phyloP scores from a whole-genome alignment of 2,329 filamentous ascomycete genomes.

The Teratosphaeria epicoccoides region DNA sequence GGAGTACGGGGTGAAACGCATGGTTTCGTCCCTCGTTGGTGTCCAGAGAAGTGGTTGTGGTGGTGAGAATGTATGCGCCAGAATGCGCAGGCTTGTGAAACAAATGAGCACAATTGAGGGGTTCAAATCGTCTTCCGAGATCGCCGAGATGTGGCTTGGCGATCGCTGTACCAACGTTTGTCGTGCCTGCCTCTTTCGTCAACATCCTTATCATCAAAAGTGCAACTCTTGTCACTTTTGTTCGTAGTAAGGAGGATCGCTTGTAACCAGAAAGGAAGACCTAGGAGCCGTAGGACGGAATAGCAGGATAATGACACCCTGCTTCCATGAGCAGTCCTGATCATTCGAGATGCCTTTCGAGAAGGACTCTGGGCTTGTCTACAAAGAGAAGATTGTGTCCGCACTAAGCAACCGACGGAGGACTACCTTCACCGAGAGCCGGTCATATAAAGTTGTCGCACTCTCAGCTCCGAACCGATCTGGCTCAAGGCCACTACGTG shows the following conservation, averaged over 20 bases:
- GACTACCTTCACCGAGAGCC: too few species aligned
- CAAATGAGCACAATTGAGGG: neutral
- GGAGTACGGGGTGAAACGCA: slow-evolving; percentile 9
- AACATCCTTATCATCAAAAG: neutral
- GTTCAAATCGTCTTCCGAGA: neutral
- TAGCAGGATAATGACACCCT: too few species aligned
- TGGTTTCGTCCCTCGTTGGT: slow-evolving; percentile 4
- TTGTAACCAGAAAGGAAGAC: too few species aligned
- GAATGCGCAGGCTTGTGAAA: neutral
- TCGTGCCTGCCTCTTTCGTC: neutral
- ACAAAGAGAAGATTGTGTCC: slow-evolving; percentile 1
- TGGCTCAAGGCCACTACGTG: neutral
- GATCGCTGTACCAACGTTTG: neutral
- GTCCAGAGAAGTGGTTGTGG: neutral
- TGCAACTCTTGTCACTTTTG: too few species aligned
- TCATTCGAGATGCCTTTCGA: slow-evolving; percentile 1
- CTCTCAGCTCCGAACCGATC: neutral
- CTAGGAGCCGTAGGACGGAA: too few species aligned
- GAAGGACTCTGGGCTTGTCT: slow-evolving; percentile 2
- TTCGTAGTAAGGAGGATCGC: too few species aligned
- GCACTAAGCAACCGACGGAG: too few species aligned
- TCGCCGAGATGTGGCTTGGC: neutral
- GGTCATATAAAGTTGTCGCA: neutral
- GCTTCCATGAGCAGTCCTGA: too few species aligned
- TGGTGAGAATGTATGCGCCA: neutral